A percentile compares a stretch with the other conserved stretches of the same genome.
Evolutionary conservation across 805 yeast genomes (phyloP).

Genomic region (Candida nemodendra): DNA sequence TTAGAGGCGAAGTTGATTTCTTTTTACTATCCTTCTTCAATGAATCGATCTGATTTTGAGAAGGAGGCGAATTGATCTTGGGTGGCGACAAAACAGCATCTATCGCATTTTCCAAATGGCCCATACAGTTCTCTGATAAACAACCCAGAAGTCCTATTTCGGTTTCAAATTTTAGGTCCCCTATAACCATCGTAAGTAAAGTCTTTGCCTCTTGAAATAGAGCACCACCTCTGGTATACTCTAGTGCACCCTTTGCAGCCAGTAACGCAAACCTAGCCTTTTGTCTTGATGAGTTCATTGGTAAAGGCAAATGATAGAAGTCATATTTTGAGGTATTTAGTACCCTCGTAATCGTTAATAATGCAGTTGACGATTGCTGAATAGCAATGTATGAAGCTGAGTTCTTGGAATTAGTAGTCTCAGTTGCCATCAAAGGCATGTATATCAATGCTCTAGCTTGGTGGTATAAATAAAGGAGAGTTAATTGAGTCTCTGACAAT

Average conservation of each 20-base stretch:
- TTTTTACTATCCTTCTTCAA: slow-evolving; percentile 22
- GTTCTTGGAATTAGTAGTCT: slow-evolving; percentile 38
- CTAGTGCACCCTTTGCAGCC: slow-evolving; percentile 75
- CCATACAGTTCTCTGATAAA: slow-evolving; percentile 54
- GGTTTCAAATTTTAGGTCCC: slow-evolving; percentile 51
- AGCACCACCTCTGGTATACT: slow-evolving; percentile 81
- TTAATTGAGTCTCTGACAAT: slow-evolving; percentile 45
- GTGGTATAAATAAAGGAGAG: slow-evolving; percentile 57
- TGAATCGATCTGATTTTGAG: slow-evolving; percentile 10
- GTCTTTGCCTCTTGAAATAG: slow-evolving; percentile 67
- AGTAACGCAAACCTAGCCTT: slow-evolving; percentile 61
- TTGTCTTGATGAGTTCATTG: slow-evolving; percentile 60
- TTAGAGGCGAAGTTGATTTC: slow-evolving; percentile 23
- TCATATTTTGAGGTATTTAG: slow-evolving; percentile 38
- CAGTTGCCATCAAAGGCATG: slow-evolving; percentile 56
- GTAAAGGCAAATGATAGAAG: slow-evolving; percentile 54
- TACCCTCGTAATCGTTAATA: slow-evolving; percentile 48
- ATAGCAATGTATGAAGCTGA: slow-evolving; percentile 61
- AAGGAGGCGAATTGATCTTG: slow-evolving; percentile 25
- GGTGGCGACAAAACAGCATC: slow-evolving; percentile 60
- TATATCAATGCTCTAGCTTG: slow-evolving; percentile 63
- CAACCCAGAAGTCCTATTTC: slow-evolving; percentile 58
- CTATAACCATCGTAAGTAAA: slow-evolving; percentile 49
- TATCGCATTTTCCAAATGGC: slow-evolving; percentile 56
- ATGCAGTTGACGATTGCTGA: slow-evolving; percentile 67